Evolutionary conservation across 1,139 yeast genomes (phyloP).

Genomic region (Saccharomycopsis phalli): DNA sequence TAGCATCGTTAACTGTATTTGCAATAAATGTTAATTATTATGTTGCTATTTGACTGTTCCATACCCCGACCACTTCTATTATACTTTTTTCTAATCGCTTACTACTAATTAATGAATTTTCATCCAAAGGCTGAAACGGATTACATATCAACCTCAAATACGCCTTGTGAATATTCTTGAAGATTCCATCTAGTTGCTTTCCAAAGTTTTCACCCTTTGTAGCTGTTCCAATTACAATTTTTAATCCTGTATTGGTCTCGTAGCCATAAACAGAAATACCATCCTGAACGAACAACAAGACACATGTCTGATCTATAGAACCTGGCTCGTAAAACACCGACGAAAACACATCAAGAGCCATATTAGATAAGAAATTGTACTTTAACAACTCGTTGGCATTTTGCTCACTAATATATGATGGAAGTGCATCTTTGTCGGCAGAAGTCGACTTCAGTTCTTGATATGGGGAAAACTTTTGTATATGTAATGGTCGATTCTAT

Average conservation of each 20-base stretch:
- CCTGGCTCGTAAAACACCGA: conserved; percentile 37
- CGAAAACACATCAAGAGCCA: conserved; percentile 56
- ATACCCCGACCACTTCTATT: conserved; percentile 16
- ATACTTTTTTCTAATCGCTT: conserved; percentile 18
- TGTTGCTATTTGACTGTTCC: conserved; percentile 14
- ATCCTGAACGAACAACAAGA: conserved; percentile 50
- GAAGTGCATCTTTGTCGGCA: conserved; percentile 6
- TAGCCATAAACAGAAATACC: conserved; percentile 53
- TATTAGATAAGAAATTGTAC: conserved; percentile 55
- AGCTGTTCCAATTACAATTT: conserved; percentile 45
- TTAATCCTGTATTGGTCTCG: conserved; percentile 53
- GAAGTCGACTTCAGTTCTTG: conserved; percentile 24
- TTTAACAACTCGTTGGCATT: conserved; percentile 41
- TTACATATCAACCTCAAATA: conserved; percentile 47
- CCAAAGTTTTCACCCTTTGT: conserved; percentile 23
- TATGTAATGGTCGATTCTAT: conserved; percentile 47
- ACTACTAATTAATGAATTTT: conserved; percentile 20
- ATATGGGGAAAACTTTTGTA: conserved; percentile 38
- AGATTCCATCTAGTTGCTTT: conserved; percentile 27
- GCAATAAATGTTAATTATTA: not conserved
- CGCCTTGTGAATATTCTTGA: conserved; percentile 38
- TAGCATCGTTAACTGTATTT: too few species aligned
- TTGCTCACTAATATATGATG: conserved; percentile 23
- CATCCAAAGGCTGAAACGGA: conserved; percentile 39
- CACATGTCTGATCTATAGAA: conserved; percentile 28